These are phyloP conservation scores for Ustilago crameri DNA, from an alignment of 1,284 basidiomycete genomes.

Conservation along the genomic window DNA sequence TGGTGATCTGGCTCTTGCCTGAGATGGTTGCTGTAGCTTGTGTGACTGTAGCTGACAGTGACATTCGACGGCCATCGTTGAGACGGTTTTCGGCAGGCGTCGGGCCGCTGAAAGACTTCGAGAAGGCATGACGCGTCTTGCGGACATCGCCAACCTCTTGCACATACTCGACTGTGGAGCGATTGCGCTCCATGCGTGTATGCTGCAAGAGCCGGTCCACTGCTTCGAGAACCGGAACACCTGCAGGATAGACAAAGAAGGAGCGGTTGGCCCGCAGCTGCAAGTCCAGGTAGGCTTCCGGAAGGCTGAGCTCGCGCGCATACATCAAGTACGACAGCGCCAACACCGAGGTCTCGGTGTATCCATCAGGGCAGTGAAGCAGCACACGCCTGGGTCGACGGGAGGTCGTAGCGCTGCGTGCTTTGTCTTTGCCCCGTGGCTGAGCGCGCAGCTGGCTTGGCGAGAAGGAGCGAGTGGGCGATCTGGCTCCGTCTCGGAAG, in stretches of 20 bases:
- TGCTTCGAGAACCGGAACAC: constrained; percentile 79
- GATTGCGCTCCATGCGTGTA: constrained; percentile 14
- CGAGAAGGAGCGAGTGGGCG: constrained; percentile 35
- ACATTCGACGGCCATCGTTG: constrained; percentile 20
- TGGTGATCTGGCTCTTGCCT: constrained; percentile 1
- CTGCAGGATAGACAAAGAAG: constrained; percentile 93
- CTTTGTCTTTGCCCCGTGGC: constrained; percentile 8
- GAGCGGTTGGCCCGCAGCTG: constrained; percentile 74
- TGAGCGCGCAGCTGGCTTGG: constrained; percentile 21
- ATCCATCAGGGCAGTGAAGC: constrained; percentile 68
- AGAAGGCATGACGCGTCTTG: constrained; percentile 16
- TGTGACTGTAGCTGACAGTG: constrained; percentile 13
- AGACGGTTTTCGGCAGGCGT: constrained; percentile 7
- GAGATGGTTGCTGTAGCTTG: background rate
- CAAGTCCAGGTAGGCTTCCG: constrained; percentile 83
- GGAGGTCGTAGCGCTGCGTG: background rate
- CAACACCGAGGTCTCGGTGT: constrained; percentile 87
- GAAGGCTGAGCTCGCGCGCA: constrained; percentile 75
- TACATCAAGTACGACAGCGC: constrained; percentile 91
- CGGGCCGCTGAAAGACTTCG: constrained; percentile 33
- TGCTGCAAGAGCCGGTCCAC: constrained; percentile 75
- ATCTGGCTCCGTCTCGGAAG: constrained; percentile 26
- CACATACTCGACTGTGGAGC: constrained; percentile 9
- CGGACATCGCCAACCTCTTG: constrained; percentile 10
- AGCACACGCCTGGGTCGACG: constrained; percentile 49